phyloP scores from a whole-genome alignment of 139 green algal species.

The Medakamo hakoo region DNA sequence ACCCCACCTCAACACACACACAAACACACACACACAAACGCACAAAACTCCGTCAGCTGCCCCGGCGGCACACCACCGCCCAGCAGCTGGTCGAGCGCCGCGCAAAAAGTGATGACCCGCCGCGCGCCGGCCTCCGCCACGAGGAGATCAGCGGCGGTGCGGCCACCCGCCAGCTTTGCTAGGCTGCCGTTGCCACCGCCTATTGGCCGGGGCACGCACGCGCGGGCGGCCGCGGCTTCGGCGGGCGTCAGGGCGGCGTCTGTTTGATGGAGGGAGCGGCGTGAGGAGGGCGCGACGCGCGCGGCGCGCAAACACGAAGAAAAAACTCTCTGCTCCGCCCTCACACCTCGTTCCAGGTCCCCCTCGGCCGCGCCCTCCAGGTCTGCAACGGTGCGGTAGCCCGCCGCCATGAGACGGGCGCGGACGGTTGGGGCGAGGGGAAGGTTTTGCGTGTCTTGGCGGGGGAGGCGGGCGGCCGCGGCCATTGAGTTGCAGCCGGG shows the following conservation, averaged over 20 bases:
- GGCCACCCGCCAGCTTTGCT: conserved; percentile 4
- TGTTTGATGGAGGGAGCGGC: too few relatives aligned
- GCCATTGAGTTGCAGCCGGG: too few relatives aligned
- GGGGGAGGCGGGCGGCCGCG: too few relatives aligned
- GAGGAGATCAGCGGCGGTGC: conserved; percentile 13
- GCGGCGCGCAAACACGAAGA: too few relatives aligned
- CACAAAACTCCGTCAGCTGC: conserved; percentile 59
- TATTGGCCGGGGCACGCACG: too few relatives aligned
- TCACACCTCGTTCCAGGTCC: conserved; percentile 17
- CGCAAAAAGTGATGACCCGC: conserved; percentile 35
- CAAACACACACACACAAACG: not conserved
- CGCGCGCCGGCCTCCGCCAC: conserved; percentile 4
- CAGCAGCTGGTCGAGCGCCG: conserved; percentile 39
- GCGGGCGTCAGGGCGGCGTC: not conserved
- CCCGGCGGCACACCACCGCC: conserved; percentile 39
- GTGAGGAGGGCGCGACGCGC: too few relatives aligned
- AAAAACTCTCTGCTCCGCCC: too few relatives aligned
- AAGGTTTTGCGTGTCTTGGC: too few relatives aligned
- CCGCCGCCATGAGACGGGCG: conserved; percentile 15
- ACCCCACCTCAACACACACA: not conserved
- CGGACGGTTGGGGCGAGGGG: conserved; percentile 15
- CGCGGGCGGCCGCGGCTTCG: not conserved
- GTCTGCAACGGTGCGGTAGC: conserved; percentile 20
- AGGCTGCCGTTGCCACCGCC: too few relatives aligned
- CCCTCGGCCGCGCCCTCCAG: conserved; percentile 12